phyloP scores from a whole-genome alignment of 106 monocot species.

The Acanthochlamys bracteata region DNA sequence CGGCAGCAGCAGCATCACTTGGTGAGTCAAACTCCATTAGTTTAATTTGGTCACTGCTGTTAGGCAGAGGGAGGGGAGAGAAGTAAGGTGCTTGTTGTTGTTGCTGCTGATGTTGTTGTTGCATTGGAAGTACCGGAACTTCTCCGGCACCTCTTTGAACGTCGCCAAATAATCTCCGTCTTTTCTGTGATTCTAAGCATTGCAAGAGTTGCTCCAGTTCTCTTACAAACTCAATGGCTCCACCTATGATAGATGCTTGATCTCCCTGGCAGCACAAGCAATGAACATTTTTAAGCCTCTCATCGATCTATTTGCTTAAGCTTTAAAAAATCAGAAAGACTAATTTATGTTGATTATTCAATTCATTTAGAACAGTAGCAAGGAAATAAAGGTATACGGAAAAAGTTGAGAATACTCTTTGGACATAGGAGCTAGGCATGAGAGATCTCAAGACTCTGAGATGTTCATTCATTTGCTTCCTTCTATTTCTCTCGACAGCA shows the following conservation, averaged over 20 bases:
- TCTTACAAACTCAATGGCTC: constrained; percentile 82
- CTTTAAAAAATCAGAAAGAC: too few relatives aligned
- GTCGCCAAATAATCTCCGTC: constrained; percentile 41
- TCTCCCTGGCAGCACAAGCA: not conserved
- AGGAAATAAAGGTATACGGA: too few relatives aligned
- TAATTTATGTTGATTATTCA: too few relatives aligned
- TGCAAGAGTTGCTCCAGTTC: constrained; percentile 90
- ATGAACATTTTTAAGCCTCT: too few relatives aligned
- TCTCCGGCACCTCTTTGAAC: constrained; percentile 8
- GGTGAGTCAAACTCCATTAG: constrained; percentile 13
- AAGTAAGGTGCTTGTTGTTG: too few relatives aligned
- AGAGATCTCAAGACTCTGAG: constrained; percentile 58
- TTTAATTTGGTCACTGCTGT: constrained; percentile 14
- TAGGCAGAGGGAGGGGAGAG: constrained; percentile 10
- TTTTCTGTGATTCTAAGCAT: constrained; percentile 81
- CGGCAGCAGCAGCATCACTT: too few relatives aligned
- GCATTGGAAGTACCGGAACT: not conserved
- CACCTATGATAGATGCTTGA: constrained; percentile 32
- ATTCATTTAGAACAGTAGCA: too few relatives aligned
- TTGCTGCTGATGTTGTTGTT: not conserved
- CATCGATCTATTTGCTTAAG: too few relatives aligned
- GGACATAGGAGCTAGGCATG: constrained; percentile 78
- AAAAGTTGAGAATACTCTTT: constrained; percentile 50
- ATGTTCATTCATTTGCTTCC: constrained; percentile 90
- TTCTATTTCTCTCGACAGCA: constrained; percentile 72